These are phyloP conservation scores for Vigna radiata DNA, from an alignment of 306 rosid species.

Conservation along the genomic window DNA sequence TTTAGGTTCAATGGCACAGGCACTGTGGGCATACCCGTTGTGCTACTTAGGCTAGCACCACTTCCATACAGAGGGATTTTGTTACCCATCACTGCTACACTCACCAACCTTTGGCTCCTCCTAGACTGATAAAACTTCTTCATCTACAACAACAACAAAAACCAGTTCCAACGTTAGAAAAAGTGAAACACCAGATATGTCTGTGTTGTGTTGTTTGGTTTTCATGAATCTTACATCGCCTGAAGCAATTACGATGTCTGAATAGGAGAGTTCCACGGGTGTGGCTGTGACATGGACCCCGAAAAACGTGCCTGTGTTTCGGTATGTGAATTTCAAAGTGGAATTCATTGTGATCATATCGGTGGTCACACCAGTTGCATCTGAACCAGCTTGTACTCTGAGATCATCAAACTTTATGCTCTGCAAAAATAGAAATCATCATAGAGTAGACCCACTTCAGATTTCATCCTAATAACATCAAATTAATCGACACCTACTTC, in stretches of 20 bases:
- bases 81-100: constrained; percentile 62
- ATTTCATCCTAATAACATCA: background rate
- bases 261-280: constrained; percentile 75
- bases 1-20: constrained; percentile 72
- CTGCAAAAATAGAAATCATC: constrained; percentile 52
- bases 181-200: background rate
- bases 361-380: constrained; percentile 84
- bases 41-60: constrained; percentile 74
- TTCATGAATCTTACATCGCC: constrained; percentile 64
- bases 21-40: constrained; percentile 64
- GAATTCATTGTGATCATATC: constrained; percentile 89
- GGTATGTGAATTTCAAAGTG: constrained; percentile 74
- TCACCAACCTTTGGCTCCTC: constrained; percentile 69
- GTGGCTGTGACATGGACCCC: constrained; percentile 83
- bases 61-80: constrained; percentile 86
- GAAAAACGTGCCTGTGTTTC: constrained; percentile 87
- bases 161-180: constrained; percentile 25
- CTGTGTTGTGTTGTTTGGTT: background rate
- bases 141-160: constrained; percentile 65
- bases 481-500: background rate
- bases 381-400: constrained; percentile 89
- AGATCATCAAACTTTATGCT: constrained; percentile 72
- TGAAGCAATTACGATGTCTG: constrained; percentile 67
- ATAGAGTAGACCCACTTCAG: background rate
- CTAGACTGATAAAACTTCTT: constrained; percentile 77